Conservation (phyloP, 2,329 filamentous ascomycete species). For the Epichloe typhina region DNA sequence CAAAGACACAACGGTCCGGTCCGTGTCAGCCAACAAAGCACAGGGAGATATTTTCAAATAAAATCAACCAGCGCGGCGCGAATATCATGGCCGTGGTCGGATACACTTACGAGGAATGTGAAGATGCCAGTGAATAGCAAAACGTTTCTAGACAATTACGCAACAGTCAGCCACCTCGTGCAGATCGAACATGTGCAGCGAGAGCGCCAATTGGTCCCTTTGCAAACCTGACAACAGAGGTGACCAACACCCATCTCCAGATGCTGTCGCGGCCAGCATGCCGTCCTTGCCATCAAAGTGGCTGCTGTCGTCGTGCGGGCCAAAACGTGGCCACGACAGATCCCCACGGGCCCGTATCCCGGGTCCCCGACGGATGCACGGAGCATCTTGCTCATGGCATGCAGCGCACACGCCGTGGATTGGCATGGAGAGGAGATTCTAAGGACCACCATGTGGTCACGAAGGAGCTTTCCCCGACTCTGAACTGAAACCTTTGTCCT, state of each 20-base stretch:
- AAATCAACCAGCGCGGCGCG: neutral
- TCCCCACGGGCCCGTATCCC: neutral
- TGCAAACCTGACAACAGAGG: conserved; percentile 19
- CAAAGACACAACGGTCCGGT: neutral
- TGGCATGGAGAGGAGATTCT: neutral
- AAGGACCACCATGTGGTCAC: conserved; percentile 2
- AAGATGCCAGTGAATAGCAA: conserved; percentile 76
- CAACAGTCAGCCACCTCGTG: conserved; percentile 14
- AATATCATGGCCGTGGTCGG: no score
- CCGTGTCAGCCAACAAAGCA: neutral
- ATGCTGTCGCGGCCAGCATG: neutral
- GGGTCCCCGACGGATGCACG: neutral
- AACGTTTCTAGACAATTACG: conserved; percentile 42
- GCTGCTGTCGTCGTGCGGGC: neutral
- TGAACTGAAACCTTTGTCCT: neutral
- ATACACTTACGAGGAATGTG: conserved; percentile 62
- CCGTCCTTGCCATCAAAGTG: neutral
- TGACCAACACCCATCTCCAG: conserved; percentile 14
- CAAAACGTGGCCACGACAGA: conserved; percentile 5
- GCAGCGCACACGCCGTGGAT: neutral
- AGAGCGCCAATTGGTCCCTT: neutral
- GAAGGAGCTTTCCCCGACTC: neutral
- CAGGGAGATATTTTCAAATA: no score
- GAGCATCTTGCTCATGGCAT: neutral
- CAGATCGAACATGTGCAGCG: conserved; percentile 1